phyloP scores from a whole-genome alignment of 345 rosid species.

The Atalantia buxifolia region DNA sequence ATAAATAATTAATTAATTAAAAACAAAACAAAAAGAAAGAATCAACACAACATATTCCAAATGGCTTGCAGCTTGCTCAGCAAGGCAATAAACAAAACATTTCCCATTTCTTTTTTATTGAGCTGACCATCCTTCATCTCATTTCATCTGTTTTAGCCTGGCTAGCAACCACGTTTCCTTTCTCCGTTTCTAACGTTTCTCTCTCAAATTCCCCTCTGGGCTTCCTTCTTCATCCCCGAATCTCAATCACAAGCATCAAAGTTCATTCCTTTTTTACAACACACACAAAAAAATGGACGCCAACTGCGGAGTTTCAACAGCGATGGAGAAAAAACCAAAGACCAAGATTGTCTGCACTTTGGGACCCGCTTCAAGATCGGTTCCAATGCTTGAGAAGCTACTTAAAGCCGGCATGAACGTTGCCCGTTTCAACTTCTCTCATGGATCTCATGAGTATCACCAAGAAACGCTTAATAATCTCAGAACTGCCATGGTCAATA shows the following conservation, averaged over 20 bases:
- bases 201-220: background rate
- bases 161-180: background rate
- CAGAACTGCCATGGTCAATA: constrained; percentile 73
- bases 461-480: constrained; percentile 95
- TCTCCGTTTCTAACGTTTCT: background rate
- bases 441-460: constrained; percentile 91
- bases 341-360: constrained; percentile 96
- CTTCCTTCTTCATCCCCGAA: background rate
- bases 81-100: background rate
- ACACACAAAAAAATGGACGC: background rate
- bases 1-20: too few species aligned
- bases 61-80: background rate
- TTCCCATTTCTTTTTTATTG: background rate
- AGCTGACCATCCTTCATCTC: background rate
- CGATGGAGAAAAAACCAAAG: constrained; percentile 62
- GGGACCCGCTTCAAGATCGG: constrained; percentile 88
- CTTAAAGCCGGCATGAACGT: constrained; percentile 94
- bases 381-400: constrained; percentile 78
- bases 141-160: background rate
- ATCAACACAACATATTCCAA: background rate
- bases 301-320: background rate
- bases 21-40: background rate
- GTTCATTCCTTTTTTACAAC: background rate
- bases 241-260: background rate
- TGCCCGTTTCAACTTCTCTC: constrained; percentile 96